These are phyloP conservation scores for Aspergillus texensis DNA, from an alignment of 2,329 filamentous ascomycete genomes.

Conservation along the genomic window DNA sequence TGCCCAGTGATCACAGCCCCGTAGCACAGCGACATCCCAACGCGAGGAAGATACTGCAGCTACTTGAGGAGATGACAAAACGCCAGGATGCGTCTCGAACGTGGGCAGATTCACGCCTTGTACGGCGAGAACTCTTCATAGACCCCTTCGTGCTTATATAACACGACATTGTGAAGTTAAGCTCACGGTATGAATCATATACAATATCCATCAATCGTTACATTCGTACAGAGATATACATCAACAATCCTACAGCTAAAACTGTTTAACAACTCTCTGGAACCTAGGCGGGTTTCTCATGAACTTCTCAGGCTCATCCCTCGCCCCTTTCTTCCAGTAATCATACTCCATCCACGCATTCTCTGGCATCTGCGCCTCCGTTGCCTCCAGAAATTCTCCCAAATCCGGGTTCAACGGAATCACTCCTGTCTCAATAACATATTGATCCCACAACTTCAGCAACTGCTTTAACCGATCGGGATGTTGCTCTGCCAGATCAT, in stretches of 20 bases:
- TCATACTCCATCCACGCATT: constrained; percentile 69
- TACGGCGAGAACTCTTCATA: constrained; percentile 37
- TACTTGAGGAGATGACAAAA: constrained; percentile 39
- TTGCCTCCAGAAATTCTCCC: constrained; percentile 61
- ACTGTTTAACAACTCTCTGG: constrained; percentile 39
- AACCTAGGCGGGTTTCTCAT: constrained; percentile 39
- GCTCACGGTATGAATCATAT: not conserved
- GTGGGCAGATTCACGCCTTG: constrained; percentile 38
- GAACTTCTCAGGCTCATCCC: constrained; percentile 53
- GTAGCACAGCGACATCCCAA: constrained; percentile 31
- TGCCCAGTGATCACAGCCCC: constrained; percentile 10
- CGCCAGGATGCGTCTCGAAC: constrained; percentile 37
- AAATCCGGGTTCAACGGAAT: constrained; percentile 62
- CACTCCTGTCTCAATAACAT: constrained; percentile 62
- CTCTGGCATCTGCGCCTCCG: constrained; percentile 67
- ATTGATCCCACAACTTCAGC: constrained; percentile 59
- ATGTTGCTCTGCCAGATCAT: constrained; percentile 47
- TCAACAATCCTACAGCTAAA: constrained; percentile 18
- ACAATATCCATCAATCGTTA: not conserved
- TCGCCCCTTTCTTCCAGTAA: constrained; percentile 61
- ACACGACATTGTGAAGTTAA: not conserved
- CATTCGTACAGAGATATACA: not conserved
- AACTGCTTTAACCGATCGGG: constrained; percentile 52
- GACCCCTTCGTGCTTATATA: constrained; percentile 39
- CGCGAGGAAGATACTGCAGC: constrained; percentile 31